Evolutionary conservation across 139 green algal genomes (phyloP).

Genomic region (Helicosporidium sp.): DNA sequence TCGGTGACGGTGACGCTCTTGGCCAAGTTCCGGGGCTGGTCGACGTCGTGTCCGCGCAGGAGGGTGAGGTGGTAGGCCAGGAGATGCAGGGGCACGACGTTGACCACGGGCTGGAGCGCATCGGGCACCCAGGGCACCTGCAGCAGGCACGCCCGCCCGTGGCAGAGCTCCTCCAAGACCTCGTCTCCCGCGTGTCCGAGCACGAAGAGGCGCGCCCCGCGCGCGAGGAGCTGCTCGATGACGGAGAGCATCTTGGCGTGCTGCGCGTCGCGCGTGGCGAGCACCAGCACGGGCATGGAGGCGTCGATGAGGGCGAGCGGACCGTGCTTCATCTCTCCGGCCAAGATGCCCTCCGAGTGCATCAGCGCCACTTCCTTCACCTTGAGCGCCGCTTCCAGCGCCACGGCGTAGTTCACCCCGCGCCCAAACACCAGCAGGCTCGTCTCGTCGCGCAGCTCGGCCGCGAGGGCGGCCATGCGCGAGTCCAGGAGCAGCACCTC

Average conservation of each 20-base stretch:
- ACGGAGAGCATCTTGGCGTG: slow-evolving; percentile 76
- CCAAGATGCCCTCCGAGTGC: slow-evolving; percentile 75
- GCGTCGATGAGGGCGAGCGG: slow-evolving; percentile 89
- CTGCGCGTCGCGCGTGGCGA: slow-evolving; percentile 58
- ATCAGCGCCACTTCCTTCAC: slow-evolving; percentile 28
- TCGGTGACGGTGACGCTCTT: slow-evolving; percentile 80
- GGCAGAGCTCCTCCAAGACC: slow-evolving; percentile 20
- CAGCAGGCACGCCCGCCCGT: slow-evolving; percentile 10
- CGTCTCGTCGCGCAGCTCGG: slow-evolving; percentile 49
- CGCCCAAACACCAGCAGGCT: slow-evolving; percentile 74
- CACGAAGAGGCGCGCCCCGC: slow-evolving; percentile 54
- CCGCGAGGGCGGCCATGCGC: slow-evolving; percentile 58
- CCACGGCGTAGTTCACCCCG: slow-evolving; percentile 89
- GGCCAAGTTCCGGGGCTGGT: slow-evolving; percentile 92
- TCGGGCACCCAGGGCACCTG: slow-evolving; percentile 48
- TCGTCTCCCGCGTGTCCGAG: slow-evolving; percentile 63
- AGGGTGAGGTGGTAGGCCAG: slow-evolving; percentile 85
- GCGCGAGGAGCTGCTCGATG: slow-evolving; percentile 72
- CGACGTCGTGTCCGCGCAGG: slow-evolving; percentile 76
- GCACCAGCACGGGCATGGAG: slow-evolving; percentile 76
- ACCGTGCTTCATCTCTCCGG: slow-evolving; percentile 98
- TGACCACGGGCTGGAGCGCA: slow-evolving; percentile 79
- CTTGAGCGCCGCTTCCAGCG: slow-evolving; percentile 80
- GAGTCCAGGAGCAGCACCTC: slow-evolving; percentile 49
- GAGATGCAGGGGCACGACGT: slow-evolving; percentile 92